Evolutionary conservation across 768 basidiomycete species (phyloP), one percentile per base, ranked within the genome.

Genomic region (Mycena vulgaris): DNA sequence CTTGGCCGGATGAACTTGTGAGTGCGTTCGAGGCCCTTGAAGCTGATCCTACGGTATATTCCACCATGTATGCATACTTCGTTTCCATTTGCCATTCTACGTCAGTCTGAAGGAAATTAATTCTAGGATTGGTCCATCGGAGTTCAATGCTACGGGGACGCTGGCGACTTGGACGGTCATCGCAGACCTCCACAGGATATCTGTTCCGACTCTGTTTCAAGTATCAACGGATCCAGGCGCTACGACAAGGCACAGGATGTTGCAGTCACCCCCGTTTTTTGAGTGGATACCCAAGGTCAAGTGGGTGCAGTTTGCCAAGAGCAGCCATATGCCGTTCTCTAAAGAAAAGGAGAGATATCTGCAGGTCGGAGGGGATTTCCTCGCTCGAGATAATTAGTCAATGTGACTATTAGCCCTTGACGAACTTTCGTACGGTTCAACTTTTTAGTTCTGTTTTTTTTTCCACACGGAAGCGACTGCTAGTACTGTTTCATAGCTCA

Each of bases 161-260:
- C 67, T 89, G 47, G 84, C 84, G 74, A 72, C 79, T 3, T 90
- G 88, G 88, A 76, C 81, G 16, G 83, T 88, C 60, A 73, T 87
- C 19, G 82, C 84, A 45, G 78, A 83, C 19, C 75, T 89, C 11
- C 78, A 82, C 69, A 82, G 78, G 5, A 85, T 88, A 28, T 48
- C 64, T 7, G 78, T 78, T 13, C 79, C 83, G 1, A 83, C 83
- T 0, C 76, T 89, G 39, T 59, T 84, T 30, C n/a, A n/a, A n/a
- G n/a, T n/a, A 81, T 85, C 51, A 86, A 86, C 65, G 86, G 86
- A n/a, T n/a, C n/a, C n/a, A n/a, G n/a, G 14, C 70, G 72, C 5
- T 75, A 80, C 42, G 87, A 88, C 73, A 78, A 82, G 23, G 78
- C 81, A 17, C 79, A 83, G 60, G 85, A 87, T 75, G 79, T 75